A percentile compares a stretch with the other conserved stretches of the same genome.
phyloP scores from a whole-genome alignment of 805 yeast genomes.

The Candida cerambycidarum region DNA sequence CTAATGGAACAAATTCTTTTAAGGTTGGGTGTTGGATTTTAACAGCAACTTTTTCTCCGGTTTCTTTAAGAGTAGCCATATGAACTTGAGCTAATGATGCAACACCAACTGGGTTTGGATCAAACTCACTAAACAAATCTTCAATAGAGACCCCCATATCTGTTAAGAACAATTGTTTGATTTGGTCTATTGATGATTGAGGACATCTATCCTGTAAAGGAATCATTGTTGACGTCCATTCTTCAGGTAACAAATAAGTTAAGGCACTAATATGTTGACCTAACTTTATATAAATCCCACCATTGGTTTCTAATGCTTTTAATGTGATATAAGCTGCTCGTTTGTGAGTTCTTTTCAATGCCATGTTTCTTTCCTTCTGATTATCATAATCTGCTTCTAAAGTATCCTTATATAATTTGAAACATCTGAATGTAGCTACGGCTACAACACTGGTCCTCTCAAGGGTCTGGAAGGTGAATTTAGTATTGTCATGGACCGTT shows the following conservation, averaged over 20 bases:
- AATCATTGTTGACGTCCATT: conserved; percentile 95
- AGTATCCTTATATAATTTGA: conserved; percentile 62
- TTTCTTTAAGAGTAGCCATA: conserved; percentile 57
- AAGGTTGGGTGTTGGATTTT: conserved; percentile 92
- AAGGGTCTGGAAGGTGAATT: conserved; percentile 34
- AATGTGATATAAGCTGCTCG: conserved; percentile 78
- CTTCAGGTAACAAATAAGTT: conserved; percentile 84
- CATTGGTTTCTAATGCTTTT: conserved; percentile 76
- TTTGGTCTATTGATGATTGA: conserved; percentile 65
- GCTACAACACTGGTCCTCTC: conserved; percentile 64
- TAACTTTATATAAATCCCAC: conserved; percentile 89
- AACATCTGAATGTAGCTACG: conserved; percentile 70
- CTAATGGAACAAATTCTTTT: conserved; percentile 86
- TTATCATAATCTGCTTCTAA: conserved; percentile 45
- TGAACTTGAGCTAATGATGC: conserved; percentile 98
- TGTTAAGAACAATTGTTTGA: conserved; percentile 59
- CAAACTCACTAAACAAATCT: conserved; percentile 67
- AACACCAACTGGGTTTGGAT: conserved; percentile 81
- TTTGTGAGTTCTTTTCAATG: conserved; percentile 65
- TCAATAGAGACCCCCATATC: conserved; percentile 65
- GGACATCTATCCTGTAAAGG: conserved; percentile 94
- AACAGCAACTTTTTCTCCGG: conserved; percentile 81
- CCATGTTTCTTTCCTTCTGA: conserved; percentile 47
- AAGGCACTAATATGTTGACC: conserved; percentile 95
- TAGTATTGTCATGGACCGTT: conserved; percentile 28